Percentiles rank a stretch among this genome's conserved stretches.
phyloP scores from a whole-genome alignment of 805 yeast genomes.

The Zygoascus tannicola region DNA sequence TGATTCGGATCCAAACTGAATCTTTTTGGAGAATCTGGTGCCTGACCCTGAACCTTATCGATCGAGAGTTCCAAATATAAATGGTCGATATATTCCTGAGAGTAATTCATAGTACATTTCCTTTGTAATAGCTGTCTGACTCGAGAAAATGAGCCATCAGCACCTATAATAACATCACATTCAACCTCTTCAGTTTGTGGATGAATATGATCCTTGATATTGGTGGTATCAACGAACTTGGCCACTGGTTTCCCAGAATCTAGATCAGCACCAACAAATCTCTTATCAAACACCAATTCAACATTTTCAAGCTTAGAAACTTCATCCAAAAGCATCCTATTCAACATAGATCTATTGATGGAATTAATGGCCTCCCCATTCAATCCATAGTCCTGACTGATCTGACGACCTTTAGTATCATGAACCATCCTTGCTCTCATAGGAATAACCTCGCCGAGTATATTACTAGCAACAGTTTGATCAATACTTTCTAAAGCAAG shows the following conservation, averaged over 20 bases:
- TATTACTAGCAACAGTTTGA: slow-evolving; percentile 42
- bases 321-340: slow-evolving; percentile 56
- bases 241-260: slow-evolving; percentile 15
- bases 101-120: slow-evolving; percentile 54
- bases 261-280: slow-evolving; percentile 39
- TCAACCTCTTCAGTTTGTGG: slow-evolving; percentile 9
- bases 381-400: slow-evolving; percentile 67
- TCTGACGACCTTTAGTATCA: slow-evolving; percentile 50
- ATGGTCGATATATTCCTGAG: slow-evolving; percentile 74
- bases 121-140: slow-evolving; percentile 63
- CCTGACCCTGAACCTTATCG: slow-evolving; percentile 40
- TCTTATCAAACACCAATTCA: slow-evolving; percentile 44
- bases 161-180: slow-evolving; percentile 52
- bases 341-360: slow-evolving; percentile 66
- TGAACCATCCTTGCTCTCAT: slow-evolving; percentile 91
- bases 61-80: slow-evolving; percentile 74
- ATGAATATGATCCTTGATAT: too few relatives aligned
- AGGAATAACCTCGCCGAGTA: slow-evolving; percentile 60
- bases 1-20: slow-evolving; percentile 62
- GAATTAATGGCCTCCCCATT: slow-evolving; percentile 80
- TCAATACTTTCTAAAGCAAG: slow-evolving; percentile 58
- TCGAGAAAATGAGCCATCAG: slow-evolving; percentile 78
- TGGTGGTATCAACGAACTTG: slow-evolving; percentile 15
- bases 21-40: slow-evolving; percentile 17
- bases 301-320: slow-evolving; percentile 42